Base-by-base conservation (phyloP, 163 green algal species). In the Chlorella variabilis region DNA sequence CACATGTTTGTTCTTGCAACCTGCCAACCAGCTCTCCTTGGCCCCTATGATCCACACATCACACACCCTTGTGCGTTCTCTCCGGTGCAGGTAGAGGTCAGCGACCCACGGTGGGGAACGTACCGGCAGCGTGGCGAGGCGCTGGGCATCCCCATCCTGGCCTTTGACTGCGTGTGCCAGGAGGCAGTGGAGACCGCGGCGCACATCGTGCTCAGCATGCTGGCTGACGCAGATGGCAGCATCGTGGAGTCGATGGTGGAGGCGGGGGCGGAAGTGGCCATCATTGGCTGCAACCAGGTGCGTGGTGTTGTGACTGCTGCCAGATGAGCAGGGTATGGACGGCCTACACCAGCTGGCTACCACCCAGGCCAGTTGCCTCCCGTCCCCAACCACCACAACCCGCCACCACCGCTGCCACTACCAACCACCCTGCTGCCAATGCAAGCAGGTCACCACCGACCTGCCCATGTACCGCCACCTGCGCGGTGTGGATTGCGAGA, bases 381-480 rank as follows among this genome's bases (percentile, higher is more conserved):
- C n/a, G n/a, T n/a, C n/a, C n/a, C n/a, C n/a, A n/a, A n/a, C n/a
- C n/a, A n/a, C n/a, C n/a, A n/a, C n/a, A n/a, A n/a, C n/a, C n/a
- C n/a, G n/a, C n/a, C n/a, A n/a, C n/a, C n/a, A n/a, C n/a, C n/a
- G n/a, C n/a, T n/a, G n/a, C n/a, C n/a, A n/a, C n/a, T n/a, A n/a
- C n/a, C n/a, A n/a, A n/a, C n/a, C n/a, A n/a, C n/a, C n/a, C n/a
- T n/a, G n/a, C n/a, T n/a, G n/a, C n/a, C n/a, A 38, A 17, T 67
- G 51, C 15, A 20, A 29, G 27, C 84, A 93, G 84, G 82, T 91
- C 29, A 94, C 90, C 27, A 91, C 87, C 4, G 93, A 96, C 85
- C 92, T 96, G 4, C 90, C 94, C 4, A 85, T 85, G n/a, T 91
- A 96, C 67, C 73, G n/a, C 23, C 88, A 94, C 83, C 69, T 94